These are phyloP conservation scores for Clarireedia hainanense DNA, from an alignment of 2,329 filamentous ascomycete genomes.

Conservation along the genomic window DNA sequence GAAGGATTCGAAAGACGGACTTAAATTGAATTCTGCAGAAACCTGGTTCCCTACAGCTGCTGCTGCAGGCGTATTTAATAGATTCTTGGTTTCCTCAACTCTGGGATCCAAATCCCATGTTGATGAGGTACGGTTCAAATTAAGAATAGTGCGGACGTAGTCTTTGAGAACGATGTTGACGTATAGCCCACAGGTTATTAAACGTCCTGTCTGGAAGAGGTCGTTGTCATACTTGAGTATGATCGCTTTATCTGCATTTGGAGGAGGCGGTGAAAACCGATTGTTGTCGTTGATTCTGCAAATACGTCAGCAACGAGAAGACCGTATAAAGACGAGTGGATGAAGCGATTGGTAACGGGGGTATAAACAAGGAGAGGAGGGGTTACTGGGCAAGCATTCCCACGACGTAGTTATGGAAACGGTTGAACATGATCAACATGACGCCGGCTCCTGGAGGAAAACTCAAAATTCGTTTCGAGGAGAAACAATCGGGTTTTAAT, in stretches of 20 bases:
- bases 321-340: background rate
- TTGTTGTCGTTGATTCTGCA: constrained; percentile 73
- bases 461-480: constrained; percentile 60
- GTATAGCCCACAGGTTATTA: constrained; percentile 66
- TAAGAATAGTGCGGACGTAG: constrained; percentile 59
- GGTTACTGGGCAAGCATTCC: constrained; percentile 56
- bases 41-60: constrained; percentile 62
- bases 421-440: constrained; percentile 67
- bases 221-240: constrained; percentile 70
- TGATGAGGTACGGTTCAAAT: constrained; percentile 10
- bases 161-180: constrained; percentile 71
- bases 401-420: constrained; percentile 74
- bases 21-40: constrained; percentile 66
- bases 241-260: constrained; percentile 41
- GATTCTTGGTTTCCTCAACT: constrained; percentile 47
- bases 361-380: background rate
- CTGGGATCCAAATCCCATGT: constrained; percentile 62
- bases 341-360: no score
- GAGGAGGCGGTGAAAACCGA: constrained; percentile 61
- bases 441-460: constrained; percentile 52
- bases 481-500: constrained; percentile 65
- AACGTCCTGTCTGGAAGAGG: constrained; percentile 68
- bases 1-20: constrained; percentile 52
- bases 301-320: background rate
- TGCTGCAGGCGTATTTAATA: constrained; percentile 27